Conservation (phyloP, 139 green algal genomes). For the Ostreobium quekettii region DNA sequence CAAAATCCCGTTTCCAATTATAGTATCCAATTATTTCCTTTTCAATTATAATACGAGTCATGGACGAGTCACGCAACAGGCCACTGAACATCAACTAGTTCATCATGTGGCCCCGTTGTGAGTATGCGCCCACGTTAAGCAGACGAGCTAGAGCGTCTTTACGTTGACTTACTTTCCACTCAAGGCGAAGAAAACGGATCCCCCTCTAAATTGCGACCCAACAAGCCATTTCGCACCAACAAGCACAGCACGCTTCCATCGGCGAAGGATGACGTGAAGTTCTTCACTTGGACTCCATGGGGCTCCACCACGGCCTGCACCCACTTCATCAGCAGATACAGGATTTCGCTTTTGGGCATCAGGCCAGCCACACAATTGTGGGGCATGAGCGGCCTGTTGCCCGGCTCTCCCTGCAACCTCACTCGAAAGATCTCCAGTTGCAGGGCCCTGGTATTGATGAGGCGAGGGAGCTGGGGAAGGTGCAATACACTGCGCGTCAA, state of each 20-base stretch:
- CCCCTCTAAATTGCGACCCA: neutral
- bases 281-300: conserved; percentile 39
- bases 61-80: too few species aligned
- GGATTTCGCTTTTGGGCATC: conserved; percentile 9
- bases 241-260: conserved; percentile 68
- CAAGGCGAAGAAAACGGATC: too few species aligned
- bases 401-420: neutral
- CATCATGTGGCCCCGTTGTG: too few species aligned
- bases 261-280: conserved; percentile 55
- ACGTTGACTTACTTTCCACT: too few species aligned
- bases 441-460: conserved; percentile 15
- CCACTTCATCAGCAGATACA: conserved; percentile 55
- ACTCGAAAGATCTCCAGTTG: conserved; percentile 21
- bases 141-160: too few species aligned
- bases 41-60: too few species aligned
- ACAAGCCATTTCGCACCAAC: conserved; percentile 40
- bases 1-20: too few species aligned
- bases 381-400: neutral
- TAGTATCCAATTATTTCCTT: too few species aligned
- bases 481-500: too few species aligned
- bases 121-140: too few species aligned
- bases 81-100: too few species aligned
- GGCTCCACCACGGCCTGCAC: conserved; percentile 47
- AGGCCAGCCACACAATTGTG: conserved; percentile 10
- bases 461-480: conserved; percentile 15